A percentile compares a stretch with the other conserved stretches of the same genome.
Conservation (phyloP, 306 rosid species). For the Ormosia semicastrata region DNA sequence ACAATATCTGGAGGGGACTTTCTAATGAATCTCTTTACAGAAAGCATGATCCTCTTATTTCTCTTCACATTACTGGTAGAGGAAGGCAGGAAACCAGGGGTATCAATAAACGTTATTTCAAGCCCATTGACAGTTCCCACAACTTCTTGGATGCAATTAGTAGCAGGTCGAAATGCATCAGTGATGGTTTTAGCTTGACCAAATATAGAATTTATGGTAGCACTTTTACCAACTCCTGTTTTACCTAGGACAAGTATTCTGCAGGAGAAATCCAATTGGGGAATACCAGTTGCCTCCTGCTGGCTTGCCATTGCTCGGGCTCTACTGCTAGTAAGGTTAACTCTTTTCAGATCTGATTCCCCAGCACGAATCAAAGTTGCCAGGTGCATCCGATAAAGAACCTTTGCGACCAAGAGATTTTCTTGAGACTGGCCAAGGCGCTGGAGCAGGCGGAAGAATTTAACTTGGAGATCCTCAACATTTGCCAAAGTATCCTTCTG, state of each 20-base stretch:
- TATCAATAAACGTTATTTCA: slow-evolving; percentile 71
- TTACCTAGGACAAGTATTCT: slow-evolving; percentile 89
- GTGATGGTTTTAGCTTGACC: slow-evolving; percentile 74
- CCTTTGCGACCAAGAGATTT: slow-evolving; percentile 71
- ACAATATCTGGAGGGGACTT: slow-evolving; percentile 91
- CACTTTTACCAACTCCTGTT: slow-evolving; percentile 99
- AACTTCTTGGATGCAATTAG: slow-evolving; percentile 72
- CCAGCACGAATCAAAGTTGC: slow-evolving; percentile 81
- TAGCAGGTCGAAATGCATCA: slow-evolving; percentile 91
- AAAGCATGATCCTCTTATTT: slow-evolving; percentile 81
- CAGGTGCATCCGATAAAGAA: slow-evolving; percentile 85
- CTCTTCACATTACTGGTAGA: slow-evolving; percentile 57
- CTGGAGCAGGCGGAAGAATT: slow-evolving; percentile 66
- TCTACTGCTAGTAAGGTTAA: slow-evolving; percentile 46
- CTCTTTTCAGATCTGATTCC: slow-evolving; percentile 71
- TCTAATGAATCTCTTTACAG: slow-evolving; percentile 74
- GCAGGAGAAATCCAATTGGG: slow-evolving; percentile 67
- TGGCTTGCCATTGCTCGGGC: slow-evolving; percentile 57
- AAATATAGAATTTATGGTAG: slow-evolving; percentile 89
- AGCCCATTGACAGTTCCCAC: slow-evolving; percentile 76
- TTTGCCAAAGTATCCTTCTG: slow-evolving; percentile 56
- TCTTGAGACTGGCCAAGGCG: slow-evolving; percentile 71
- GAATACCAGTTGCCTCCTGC: slow-evolving; percentile 60
- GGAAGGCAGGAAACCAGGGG: slow-evolving; percentile 84
- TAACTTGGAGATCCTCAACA: slow-evolving; percentile 72